Evolutionary conservation across 768 basidiomycete species (phyloP), one percentile per base, ranked within the genome.

Genomic region (Termitomyces sp.): DNA sequence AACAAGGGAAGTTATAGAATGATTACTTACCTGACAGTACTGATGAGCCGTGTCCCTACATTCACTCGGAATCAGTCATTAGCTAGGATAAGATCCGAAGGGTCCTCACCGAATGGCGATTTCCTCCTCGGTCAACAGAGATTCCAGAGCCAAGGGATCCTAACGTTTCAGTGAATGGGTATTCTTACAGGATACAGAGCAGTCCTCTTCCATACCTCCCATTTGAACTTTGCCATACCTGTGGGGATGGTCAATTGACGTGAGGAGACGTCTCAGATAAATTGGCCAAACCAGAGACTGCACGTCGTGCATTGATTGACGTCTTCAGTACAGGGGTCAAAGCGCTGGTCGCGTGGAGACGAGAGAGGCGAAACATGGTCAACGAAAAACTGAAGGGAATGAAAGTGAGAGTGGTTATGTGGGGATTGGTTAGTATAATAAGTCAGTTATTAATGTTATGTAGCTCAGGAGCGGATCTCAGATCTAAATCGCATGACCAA

Each of bases 51-150:
- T 88, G 66, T 95, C 88, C 26, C 95, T 63, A 94, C 30, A 50
- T 55, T 62, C 5, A 56, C 7, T 4, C 6, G 12, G 14, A 32
- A 36, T 30, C n/a, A 44, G 47, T 58, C 44, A 57, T 60, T 32
- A 59, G 50, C 36, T 41, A 51, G 40, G 36, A 35, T 23, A 61
- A 38, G 52, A 23, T 57, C 51, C 36, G 40, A 28, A 14, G 20
- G 8, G 18, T 58, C 64, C 79, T 47, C 60, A 94, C 95, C 93
- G 84, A 65, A 97, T 89, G 14, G 91, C 89, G 63, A 84, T 79
- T 74, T 98, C 96, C 40, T 97, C 96, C 54, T 94, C 93, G 0
- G 91, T 91, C 61, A 98, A 75, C 43, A 91, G 79, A 0, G 85
- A 84, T 60, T 93, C 89, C 32, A 94, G 67, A 66, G 83, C 83